Conservation (phyloP, 73 alveolate species). For the Paramecium primaurelia region DNA sequence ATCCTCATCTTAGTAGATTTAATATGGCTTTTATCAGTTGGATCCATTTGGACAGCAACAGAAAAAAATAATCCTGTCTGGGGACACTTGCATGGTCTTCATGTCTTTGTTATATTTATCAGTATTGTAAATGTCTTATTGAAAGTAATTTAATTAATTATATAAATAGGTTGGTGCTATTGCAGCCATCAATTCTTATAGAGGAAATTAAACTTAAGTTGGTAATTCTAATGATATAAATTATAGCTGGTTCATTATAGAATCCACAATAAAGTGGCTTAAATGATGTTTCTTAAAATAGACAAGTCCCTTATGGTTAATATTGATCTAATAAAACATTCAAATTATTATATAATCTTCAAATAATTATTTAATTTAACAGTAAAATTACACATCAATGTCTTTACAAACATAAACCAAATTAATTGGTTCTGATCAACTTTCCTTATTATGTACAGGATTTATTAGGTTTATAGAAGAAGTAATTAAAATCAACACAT, state of each 20-base stretch:
- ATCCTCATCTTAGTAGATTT: constrained; percentile 45
- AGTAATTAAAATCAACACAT: not conserved
- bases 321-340: not conserved
- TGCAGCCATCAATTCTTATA: not conserved
- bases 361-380: not conserved
- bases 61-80: constrained; percentile 46
- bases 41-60: constrained; percentile 56
- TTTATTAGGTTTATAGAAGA: constrained; percentile 27
- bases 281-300: not conserved
- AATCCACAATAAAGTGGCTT: not conserved
- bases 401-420: not conserved
- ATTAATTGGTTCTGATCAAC: constrained; percentile 1
- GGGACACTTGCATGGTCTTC: constrained; percentile 54
- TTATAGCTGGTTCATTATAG: not conserved
- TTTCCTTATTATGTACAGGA: not conserved
- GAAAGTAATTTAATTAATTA: constrained; percentile 28
- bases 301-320: not conserved
- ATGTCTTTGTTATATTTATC: constrained; percentile 45
- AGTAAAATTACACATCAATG: not conserved
- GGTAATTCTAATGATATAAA: not conserved
- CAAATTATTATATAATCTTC: not conserved
- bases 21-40: constrained; percentile 58
- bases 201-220: not conserved
- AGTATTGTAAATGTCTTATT: constrained; percentile 27
- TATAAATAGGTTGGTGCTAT: constrained; percentile 12